phyloP scores from a whole-genome alignment of 768 basidiomycete species.

The Boletus bicolor region DNA sequence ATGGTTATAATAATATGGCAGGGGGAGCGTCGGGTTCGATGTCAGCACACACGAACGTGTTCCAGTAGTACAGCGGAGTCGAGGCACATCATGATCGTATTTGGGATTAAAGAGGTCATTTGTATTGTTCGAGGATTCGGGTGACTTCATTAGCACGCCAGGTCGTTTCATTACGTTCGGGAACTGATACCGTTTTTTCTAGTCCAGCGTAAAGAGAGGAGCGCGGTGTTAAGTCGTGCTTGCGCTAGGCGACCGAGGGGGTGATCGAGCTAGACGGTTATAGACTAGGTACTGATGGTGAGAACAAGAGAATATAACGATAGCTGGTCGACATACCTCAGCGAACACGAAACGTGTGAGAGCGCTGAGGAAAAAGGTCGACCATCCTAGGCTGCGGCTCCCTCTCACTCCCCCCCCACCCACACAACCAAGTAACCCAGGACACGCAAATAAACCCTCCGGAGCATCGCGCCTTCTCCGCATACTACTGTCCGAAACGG shows the following conservation, averaged over 20 bases:
- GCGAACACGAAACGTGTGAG: too few relatives aligned
- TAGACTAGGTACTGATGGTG: too few relatives aligned
- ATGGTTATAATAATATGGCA: background rate
- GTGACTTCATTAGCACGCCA: background rate
- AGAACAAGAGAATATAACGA: too few relatives aligned
- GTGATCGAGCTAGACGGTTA: too few relatives aligned
- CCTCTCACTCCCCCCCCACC: too few relatives aligned
- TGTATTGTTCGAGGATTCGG: background rate
- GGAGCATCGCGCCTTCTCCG: too few relatives aligned
- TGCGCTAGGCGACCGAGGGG: background rate
- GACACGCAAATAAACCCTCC: too few relatives aligned
- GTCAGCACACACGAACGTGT: slow-evolving; percentile 1
- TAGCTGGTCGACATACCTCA: too few relatives aligned
- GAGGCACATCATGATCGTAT: background rate
- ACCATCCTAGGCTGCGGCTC: background rate
- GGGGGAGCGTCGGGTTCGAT: background rate
- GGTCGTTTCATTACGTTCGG: slow-evolving; percentile 17
- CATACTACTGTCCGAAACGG: too few relatives aligned
- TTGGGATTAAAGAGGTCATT: slow-evolving; percentile 7
- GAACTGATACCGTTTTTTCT: background rate
- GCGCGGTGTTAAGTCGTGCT: slow-evolving; percentile 8
- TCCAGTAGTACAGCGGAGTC: background rate
- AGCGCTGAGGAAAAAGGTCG: too few relatives aligned
- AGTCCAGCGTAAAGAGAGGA: slow-evolving; percentile 3
- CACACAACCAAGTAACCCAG: too few relatives aligned